Base-by-base conservation (phyloP, 805 yeast species). In the Hanseniaspora jakobsenii region DNA sequence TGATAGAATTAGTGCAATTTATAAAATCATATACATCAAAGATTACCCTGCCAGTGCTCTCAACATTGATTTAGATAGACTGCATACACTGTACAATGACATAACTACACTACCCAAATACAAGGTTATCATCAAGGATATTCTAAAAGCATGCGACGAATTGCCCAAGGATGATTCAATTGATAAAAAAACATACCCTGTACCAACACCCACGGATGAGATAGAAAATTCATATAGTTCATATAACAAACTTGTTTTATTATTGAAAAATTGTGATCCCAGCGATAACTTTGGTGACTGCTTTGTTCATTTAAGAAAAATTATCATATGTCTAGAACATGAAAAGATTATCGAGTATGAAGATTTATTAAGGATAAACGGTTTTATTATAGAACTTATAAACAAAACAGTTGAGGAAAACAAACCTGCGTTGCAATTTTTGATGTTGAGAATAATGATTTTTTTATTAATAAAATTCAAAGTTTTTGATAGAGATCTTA, bases 371-470 rank as follows among this genome's bases (percentile, higher is more conserved):
- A 42, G 34, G 23, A 29, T 42, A 2, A 42, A 35, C 17, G 24
- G 22, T 19, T 23, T 42, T 2, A 42, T 42, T 13, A 34, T 35
- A 17, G 27, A 38, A 2, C 9, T 42, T 16, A 22, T 42, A 14
- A 14, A 35, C 12, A 26, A 35, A 29, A 28, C 36, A 10, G 29
- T 42, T 6, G 22, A 28, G 7, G 36, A 23, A 14, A 35, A 29
- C 4, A 23, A 27, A n/a, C 64, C 87, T 0, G 96, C 89, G 58
- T 66, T 84, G 21, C 94, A 85, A 60, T 89, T 86, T 58, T 65
- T 86, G 35, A 81, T 81, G 1, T 66, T 87, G 50, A 67, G 96
- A 56, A 89, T 87, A 57, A 79, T 83, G 38, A 82, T 85, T 21
- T 60, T 86, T 29, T 60, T 84, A 24, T 66, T 83, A n/a, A 17